Conservation (phyloP, 192 early-diverging fungal genomes). For the Piromyces sp. region DNA sequence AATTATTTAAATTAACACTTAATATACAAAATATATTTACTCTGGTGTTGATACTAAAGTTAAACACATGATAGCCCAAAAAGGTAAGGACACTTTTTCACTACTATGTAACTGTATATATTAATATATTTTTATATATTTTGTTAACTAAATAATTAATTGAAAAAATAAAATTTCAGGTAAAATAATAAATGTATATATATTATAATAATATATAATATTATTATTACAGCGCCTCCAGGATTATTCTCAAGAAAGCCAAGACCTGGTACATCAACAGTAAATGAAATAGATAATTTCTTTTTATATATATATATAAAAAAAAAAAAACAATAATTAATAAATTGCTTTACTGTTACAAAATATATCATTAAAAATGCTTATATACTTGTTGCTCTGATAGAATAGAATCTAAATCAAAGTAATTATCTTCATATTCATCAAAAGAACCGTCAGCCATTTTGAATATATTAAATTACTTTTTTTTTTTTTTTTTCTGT, state of each 20-base stretch:
- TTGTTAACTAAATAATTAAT: too few species aligned
- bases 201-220: too few species aligned
- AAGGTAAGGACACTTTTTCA: neutral
- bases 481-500: too few species aligned
- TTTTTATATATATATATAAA: too few species aligned
- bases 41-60: neutral
- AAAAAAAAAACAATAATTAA: too few species aligned
- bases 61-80: neutral
- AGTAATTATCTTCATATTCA: neutral
- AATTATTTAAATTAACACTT: too few species aligned
- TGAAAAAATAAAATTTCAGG: too few species aligned
- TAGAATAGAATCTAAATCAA: neutral
- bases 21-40: neutral
- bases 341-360: too few species aligned
- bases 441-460: neutral
- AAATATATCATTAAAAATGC: too few species aligned
- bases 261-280: neutral
- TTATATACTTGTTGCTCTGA: neutral
- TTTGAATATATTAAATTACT: too few species aligned
- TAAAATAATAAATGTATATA: too few species aligned
- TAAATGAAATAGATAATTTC: neutral
- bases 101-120: neutral
- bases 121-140: neutral
- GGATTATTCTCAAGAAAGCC: neutral
- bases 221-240: neutral